phyloP scores from a whole-genome alignment of 257 asterid genomes.

The Ehretia macrophylla region DNA sequence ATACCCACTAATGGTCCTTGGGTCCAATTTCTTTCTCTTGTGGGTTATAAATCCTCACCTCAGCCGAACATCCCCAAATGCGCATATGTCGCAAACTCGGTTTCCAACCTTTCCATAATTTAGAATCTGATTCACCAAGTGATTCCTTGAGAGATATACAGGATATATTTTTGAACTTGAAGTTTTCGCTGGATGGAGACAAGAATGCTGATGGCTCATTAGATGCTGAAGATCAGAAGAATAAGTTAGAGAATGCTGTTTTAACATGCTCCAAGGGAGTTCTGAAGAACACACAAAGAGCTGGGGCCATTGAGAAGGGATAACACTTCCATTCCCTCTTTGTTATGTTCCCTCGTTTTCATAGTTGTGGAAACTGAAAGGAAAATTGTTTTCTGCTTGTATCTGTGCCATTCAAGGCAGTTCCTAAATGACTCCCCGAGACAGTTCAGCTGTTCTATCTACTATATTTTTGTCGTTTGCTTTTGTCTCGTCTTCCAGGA shows the following conservation, averaged over 20 bases:
- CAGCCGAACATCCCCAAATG: too few species aligned
- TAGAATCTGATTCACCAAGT: conserved; percentile 96
- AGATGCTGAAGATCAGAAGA: conserved; percentile 61
- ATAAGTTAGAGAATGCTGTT: conserved; percentile 75
- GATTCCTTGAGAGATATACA: conserved; percentile 95
- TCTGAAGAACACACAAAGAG: conserved; percentile 41
- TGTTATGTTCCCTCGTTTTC: too few species aligned
- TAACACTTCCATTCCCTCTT: conserved; percentile 15
- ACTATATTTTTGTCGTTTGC: not conserved
- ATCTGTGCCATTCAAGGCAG: not conserved
- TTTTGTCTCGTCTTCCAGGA: not conserved
- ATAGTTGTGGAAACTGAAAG: too few species aligned
- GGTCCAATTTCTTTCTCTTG: too few species aligned
- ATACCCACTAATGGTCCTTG: too few species aligned
- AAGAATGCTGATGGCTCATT: conserved; percentile 51
- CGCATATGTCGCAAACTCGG: too few species aligned
- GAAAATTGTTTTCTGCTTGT: too few species aligned
- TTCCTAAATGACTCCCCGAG: not conserved
- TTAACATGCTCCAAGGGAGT: conserved; percentile 68
- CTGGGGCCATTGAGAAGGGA: conserved; percentile 49
- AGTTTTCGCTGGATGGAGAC: conserved; percentile 86
- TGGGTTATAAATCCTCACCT: too few species aligned
- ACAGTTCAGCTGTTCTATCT: not conserved
- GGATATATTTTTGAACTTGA: conserved; percentile 92
- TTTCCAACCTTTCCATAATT: too few species aligned